A percentile compares a stretch with the other conserved stretches of the same genome.
Conservation (phyloP, 768 basidiomycete species). For the Mycena metata region DNA sequence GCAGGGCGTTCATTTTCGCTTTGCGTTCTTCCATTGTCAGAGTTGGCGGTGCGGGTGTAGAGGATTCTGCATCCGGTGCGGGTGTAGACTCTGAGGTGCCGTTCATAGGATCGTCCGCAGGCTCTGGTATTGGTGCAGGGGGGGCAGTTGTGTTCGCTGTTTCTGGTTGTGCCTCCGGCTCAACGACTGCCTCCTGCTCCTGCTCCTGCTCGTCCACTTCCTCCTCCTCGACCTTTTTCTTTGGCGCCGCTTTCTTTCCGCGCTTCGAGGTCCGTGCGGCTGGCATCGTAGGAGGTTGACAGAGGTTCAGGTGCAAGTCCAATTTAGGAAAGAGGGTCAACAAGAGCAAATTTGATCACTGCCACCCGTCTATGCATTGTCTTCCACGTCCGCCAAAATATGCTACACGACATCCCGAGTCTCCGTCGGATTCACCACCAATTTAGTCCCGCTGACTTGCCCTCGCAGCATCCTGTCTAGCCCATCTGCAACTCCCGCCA, state of each 20-base stretch:
- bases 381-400: no score
- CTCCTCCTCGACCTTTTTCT: conserved; percentile 23
- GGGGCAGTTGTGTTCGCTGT: background rate
- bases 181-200: background rate
- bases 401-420: no score
- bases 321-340: background rate
- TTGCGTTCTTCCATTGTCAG: conserved; percentile 39
- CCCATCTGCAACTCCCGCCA: no score
- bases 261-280: conserved; percentile 26
- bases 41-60: background rate
- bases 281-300: conserved; percentile 10
- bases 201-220: conserved; percentile 23
- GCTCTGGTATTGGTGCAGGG: conserved; percentile 3
- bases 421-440: no score
- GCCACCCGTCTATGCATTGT: no score
- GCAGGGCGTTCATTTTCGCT: conserved; percentile 34
- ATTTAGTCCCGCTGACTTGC: no score
- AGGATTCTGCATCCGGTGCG: background rate
- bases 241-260: conserved; percentile 31
- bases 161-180: conserved; percentile 2
- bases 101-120: conserved; percentile 21
- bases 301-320: background rate
- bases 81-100: background rate
- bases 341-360: no score
- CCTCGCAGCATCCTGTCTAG: no score